phyloP scores from a whole-genome alignment of 352 stramenopile genomes.

The Globisporangium parvum region DNA sequence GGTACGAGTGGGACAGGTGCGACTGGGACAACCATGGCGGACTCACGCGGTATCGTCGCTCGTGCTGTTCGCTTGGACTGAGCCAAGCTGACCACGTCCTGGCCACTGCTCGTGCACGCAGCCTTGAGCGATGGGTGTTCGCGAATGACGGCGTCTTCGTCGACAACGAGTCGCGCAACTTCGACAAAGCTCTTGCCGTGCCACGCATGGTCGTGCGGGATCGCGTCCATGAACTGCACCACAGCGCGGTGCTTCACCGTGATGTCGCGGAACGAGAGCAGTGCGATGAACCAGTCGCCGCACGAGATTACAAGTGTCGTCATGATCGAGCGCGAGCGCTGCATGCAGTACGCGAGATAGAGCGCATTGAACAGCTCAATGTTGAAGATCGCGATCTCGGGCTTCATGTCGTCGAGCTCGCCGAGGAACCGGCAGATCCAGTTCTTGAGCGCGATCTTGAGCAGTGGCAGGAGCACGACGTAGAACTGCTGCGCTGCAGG shows the following conservation, averaged over 20 bases:
- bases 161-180: slow-evolving; percentile 6
- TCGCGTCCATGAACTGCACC: background rate
- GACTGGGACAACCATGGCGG: slow-evolving; percentile 1
- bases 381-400: slow-evolving; percentile 22
- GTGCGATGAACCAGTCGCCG: slow-evolving; percentile 2
- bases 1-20: background rate
- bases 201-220: background rate
- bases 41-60: background rate
- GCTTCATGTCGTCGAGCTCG: slow-evolving; percentile 17
- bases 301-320: slow-evolving; percentile 10
- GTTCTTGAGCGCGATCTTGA: slow-evolving; percentile 43
- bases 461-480: slow-evolving; percentile 26
- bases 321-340: slow-evolving; percentile 12
- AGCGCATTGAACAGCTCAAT: slow-evolving; percentile 25
- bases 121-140: background rate
- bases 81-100: background rate
- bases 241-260: background rate
- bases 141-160: background rate
- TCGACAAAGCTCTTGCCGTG: slow-evolving; percentile 2
- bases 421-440: slow-evolving; percentile 17
- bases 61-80: background rate
- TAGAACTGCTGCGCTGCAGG: slow-evolving; percentile 21
- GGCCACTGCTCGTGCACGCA: background rate
- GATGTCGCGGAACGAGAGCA: slow-evolving; percentile 5
- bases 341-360: slow-evolving; percentile 20